Conservation (phyloP, 179 eudicot genomes). For the Silene noctiflora region DNA sequence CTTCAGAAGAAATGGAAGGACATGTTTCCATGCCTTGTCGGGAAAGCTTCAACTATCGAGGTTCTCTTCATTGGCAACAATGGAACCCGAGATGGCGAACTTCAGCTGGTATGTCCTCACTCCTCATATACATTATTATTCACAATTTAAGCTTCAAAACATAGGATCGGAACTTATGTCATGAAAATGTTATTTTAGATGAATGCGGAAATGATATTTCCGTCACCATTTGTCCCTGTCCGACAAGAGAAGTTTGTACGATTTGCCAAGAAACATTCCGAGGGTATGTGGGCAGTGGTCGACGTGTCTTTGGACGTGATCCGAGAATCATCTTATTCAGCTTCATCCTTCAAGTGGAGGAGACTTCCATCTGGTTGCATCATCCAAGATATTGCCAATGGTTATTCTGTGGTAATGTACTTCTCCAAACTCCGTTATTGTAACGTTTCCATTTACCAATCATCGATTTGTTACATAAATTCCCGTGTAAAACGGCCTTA, state of each 20-base stretch:
- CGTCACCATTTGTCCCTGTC: conserved; percentile 59
- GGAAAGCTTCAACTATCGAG: conserved; percentile 41
- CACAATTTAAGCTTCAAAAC: not conserved
- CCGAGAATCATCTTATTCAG: conserved; percentile 35
- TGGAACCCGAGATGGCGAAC: conserved; percentile 55
- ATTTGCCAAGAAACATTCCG: conserved; percentile 60
- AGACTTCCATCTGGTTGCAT: conserved; percentile 84
- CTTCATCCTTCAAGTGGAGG: conserved; percentile 36
- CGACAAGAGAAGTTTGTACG: conserved; percentile 65
- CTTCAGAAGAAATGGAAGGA: conserved; percentile 58
- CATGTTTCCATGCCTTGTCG: conserved; percentile 54
- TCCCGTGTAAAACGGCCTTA: too few relatives aligned
- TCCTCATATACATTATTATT: not conserved
- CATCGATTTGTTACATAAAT: too few relatives aligned
- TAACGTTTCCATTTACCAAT: too few relatives aligned
- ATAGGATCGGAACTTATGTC: conserved; percentile 8
- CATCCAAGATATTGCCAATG: conserved; percentile 64
- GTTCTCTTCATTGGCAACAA: conserved; percentile 43
- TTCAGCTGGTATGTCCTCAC: conserved; percentile 65
- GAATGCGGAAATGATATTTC: conserved; percentile 63
- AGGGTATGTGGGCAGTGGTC: conserved; percentile 69
- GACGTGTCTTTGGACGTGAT: conserved; percentile 61
- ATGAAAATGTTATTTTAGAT: conserved; percentile 38
- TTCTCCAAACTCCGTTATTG: conserved; percentile 3
- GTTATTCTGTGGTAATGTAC: conserved; percentile 62